A percentile compares a stretch with the other conserved stretches of the same genome.
phyloP scores from a whole-genome alignment of 2,329 filamentous ascomycete genomes.

The Aspergillus fructus region DNA sequence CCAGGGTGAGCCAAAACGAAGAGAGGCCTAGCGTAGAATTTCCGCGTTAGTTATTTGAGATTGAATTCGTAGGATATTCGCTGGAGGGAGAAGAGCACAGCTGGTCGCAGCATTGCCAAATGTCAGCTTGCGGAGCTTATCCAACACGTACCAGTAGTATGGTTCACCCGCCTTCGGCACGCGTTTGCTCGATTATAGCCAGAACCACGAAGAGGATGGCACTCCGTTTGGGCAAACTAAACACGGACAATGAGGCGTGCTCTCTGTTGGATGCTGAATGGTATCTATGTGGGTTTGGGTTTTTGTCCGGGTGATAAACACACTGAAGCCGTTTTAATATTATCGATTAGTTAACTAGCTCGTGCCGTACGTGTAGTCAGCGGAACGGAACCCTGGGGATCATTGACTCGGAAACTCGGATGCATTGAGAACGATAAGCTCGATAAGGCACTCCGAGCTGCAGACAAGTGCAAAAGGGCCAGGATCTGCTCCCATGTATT shows the following conservation, averaged over 20 bases:
- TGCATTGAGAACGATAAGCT: conserved; percentile 1
- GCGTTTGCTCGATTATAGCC: not conserved
- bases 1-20: not conserved
- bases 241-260: not conserved
- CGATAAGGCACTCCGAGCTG: conserved; percentile 2
- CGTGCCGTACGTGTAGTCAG: not conserved
- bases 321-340: not conserved
- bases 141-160: conserved; percentile 7
- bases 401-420: not conserved
- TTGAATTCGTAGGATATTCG: not conserved
- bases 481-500: conserved; percentile 1
- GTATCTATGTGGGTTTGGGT: not conserved
- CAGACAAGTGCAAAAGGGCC: not conserved
- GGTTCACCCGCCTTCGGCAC: not conserved
- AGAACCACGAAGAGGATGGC: not conserved
- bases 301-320: conserved; percentile 1
- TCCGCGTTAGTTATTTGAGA: not conserved
- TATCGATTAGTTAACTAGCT: not conserved
- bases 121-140: conserved; percentile 8
- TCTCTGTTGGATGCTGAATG: not conserved
- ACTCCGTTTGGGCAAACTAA: not conserved
- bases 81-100: not conserved
- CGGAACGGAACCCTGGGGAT: not conserved
- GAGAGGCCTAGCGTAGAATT: not conserved
- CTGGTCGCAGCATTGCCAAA: not conserved